These are phyloP conservation scores for Sporothrix brasiliensis DNA, from an alignment of 2,329 filamentous ascomycete genomes.

Conservation along the genomic window DNA sequence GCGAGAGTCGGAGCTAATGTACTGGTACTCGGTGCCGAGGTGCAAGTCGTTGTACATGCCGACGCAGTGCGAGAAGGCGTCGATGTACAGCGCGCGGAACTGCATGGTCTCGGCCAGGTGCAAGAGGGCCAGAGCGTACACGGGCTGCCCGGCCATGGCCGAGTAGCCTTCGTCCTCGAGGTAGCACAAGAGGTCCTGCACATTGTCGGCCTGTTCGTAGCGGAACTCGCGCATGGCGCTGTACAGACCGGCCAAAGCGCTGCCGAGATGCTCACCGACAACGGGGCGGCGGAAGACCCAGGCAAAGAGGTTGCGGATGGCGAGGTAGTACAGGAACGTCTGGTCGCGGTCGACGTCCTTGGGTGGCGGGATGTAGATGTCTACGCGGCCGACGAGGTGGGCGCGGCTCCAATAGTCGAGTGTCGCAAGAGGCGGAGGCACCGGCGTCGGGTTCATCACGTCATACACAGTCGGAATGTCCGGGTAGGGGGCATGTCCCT, in stretches of 20 bases:
- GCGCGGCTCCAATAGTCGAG: conserved; percentile 35
- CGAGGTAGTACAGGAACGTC: conserved; percentile 64
- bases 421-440: conserved; percentile 38
- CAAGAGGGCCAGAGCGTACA: conserved; percentile 69
- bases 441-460: conserved; percentile 33
- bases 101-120: conserved; percentile 68
- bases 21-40: conserved; percentile 62
- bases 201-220: conserved; percentile 56
- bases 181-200: conserved; percentile 65
- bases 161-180: conserved; percentile 71
- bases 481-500: conserved; percentile 40
- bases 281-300: conserved; percentile 67
- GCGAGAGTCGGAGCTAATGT: conserved; percentile 57
- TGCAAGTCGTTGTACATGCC: conserved; percentile 70
- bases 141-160: conserved; percentile 65
- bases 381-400: conserved; percentile 44
- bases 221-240: conserved; percentile 67
- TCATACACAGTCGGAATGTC: conserved; percentile 21
- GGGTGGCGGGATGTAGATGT: conserved; percentile 73
- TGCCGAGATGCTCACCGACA: conserved; percentile 68
- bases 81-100: conserved; percentile 66
- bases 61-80: conserved; percentile 76
- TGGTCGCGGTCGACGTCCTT: conserved; percentile 55
- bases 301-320: conserved; percentile 75
- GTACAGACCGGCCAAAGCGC: conserved; percentile 65